A percentile compares a stretch with the other conserved stretches of the same genome.
These are phyloP conservation scores for Scedosporium aurantiacum DNA, from an alignment of 2,329 filamentous ascomycete species.

Conservation along the genomic window DNA sequence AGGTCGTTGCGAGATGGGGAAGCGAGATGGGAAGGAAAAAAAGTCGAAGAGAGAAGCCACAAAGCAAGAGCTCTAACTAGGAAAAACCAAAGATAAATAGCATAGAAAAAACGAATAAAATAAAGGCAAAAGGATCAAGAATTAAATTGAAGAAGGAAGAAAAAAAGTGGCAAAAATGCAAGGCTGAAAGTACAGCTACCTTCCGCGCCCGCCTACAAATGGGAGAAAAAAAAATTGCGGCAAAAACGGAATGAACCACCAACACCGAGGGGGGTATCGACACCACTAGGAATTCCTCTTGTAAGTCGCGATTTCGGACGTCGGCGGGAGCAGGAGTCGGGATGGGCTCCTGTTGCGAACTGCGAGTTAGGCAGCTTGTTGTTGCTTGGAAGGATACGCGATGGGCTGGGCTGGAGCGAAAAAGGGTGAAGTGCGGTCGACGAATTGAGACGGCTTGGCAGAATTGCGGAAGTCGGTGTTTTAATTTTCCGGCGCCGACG, in stretches of 20 bases:
- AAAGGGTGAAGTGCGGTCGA: background rate
- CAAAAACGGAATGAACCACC: background rate
- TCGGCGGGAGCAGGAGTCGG: background rate
- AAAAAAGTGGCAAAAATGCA: conserved; percentile 4
- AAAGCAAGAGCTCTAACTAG: no score
- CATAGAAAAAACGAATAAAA: background rate
- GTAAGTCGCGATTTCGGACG: background rate
- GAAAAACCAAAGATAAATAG: no score
- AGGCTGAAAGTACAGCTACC: conserved; percentile 8
- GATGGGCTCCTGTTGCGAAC: background rate
- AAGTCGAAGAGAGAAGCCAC: background rate
- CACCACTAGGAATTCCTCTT: background rate
- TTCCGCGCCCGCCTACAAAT: conserved; percentile 16
- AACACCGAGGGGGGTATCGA: background rate
- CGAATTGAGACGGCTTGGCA: background rate
- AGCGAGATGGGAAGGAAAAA: background rate
- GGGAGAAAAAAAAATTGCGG: background rate
- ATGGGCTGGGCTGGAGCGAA: background rate
- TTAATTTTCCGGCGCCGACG: background rate
- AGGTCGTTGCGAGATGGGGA: background rate
- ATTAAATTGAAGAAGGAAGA: background rate
- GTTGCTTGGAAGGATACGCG: background rate
- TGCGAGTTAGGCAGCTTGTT: background rate
- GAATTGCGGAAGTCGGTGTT: background rate
- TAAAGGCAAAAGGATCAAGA: background rate